These are phyloP conservation scores for Podospora didyma DNA, from an alignment of 495 filamentous ascomycete genomes.

Conservation along the genomic window DNA sequence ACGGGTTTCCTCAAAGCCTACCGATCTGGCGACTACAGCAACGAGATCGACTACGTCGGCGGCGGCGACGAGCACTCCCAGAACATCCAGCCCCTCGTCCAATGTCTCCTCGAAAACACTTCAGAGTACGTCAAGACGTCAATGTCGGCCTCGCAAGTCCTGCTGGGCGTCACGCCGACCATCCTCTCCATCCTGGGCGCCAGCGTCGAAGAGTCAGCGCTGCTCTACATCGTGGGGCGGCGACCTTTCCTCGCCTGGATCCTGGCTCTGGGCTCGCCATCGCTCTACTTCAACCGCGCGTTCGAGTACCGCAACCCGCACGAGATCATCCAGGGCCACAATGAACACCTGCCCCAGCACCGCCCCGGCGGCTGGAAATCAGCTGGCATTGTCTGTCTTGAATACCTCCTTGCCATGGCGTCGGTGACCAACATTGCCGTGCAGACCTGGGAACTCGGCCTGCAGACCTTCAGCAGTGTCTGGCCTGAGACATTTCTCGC, in stretches of 20 bases:
- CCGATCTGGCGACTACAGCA: not conserved
- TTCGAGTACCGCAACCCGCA: conserved; percentile 17
- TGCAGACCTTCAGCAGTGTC: conserved; percentile 7
- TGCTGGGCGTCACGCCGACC: conserved; percentile 21
- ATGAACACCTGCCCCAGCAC: not conserved
- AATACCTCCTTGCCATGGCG: conserved; percentile 11
- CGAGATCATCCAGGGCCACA: conserved; percentile 7
- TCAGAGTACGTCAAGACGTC: conserved; percentile 16
- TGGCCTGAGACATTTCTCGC: conserved; percentile 10
- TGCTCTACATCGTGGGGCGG: conserved; percentile 11
- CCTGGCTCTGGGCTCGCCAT: conserved; percentile 15
- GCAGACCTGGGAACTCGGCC: conserved; percentile 13
- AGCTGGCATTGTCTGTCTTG: not conserved
- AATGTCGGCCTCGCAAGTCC: conserved; percentile 16
- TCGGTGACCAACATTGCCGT: not conserved
- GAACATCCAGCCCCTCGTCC: conserved; percentile 11
- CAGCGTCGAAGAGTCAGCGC: conserved; percentile 9
- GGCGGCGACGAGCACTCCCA: conserved; percentile 4
- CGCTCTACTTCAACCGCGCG: conserved; percentile 16
- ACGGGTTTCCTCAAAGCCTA: not conserved
- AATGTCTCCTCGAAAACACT: conserved; percentile 19
- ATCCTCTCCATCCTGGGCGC: conserved; percentile 19
- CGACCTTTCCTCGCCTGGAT: conserved; percentile 16
- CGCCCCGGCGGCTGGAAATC: not conserved
- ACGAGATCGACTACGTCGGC: conserved; percentile 3